Conservation (phyloP, 129 eudicot genomes). For the Tagetes erecta region DNA sequence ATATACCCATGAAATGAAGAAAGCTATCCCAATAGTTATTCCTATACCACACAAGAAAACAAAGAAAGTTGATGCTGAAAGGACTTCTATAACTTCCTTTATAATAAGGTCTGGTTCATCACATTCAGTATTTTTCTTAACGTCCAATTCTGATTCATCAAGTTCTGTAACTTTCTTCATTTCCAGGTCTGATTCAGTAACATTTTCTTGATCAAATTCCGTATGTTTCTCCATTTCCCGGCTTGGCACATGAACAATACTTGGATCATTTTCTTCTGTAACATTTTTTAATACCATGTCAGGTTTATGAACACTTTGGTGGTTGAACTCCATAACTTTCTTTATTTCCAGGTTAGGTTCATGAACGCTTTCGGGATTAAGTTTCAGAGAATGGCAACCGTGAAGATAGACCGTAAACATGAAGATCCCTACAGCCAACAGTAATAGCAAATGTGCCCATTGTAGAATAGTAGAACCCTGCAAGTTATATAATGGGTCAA, state of each 20-base stretch:
- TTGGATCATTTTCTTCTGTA: background rate
- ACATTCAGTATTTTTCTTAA: background rate
- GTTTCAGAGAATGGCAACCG: conserved; percentile 8
- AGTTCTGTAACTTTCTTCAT: conserved; percentile 3
- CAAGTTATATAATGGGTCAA: background rate
- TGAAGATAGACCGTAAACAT: background rate
- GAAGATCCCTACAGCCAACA: conserved; percentile 11
- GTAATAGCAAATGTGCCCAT: background rate
- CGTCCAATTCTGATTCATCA: background rate
- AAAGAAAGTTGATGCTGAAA: too few species aligned
- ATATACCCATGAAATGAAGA: too few species aligned
- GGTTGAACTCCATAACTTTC: background rate
- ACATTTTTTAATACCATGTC: too few species aligned
- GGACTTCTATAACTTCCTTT: too few species aligned
- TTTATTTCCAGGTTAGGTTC: conserved; percentile 5
- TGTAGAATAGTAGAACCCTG: background rate
- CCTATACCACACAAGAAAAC: too few species aligned
- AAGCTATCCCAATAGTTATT: too few species aligned
- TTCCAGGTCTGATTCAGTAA: background rate
- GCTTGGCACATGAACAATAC: background rate
- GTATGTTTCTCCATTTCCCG: background rate
- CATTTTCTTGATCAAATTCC: background rate
- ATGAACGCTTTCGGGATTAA: background rate
- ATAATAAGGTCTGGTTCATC: too few species aligned
- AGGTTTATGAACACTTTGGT: too few species aligned